phyloP scores from a whole-genome alignment of 2,329 filamentous ascomycete genomes.

The Phialophora expanda region DNA sequence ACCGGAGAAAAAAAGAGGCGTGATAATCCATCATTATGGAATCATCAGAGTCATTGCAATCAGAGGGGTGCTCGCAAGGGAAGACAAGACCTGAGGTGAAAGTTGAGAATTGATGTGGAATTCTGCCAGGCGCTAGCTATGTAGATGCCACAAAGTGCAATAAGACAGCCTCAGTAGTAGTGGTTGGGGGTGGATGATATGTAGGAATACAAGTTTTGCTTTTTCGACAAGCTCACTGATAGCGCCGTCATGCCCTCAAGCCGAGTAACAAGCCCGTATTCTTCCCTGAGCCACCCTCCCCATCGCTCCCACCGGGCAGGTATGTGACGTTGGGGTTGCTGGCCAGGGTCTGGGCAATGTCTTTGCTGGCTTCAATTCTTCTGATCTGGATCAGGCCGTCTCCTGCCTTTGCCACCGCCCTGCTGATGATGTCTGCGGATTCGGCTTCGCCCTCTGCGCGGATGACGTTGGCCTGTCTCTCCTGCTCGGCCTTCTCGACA shows the following conservation, averaged over 20 bases:
- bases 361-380: constrained; percentile 94
- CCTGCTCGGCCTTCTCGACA: constrained; percentile 98
- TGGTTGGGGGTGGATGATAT: constrained; percentile 22
- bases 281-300: constrained; percentile 64
- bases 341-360: constrained; percentile 89
- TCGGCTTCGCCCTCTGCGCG: constrained; percentile 97
- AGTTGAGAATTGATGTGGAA: constrained; percentile 33
- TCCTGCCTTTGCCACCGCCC: constrained; percentile 88
- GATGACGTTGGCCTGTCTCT: constrained; percentile 98
- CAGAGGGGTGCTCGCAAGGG: background rate
- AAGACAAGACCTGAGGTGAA: background rate
- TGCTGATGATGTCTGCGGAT: constrained; percentile 92
- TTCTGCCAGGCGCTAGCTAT: constrained; percentile 33
- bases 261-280: constrained; percentile 71
- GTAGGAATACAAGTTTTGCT: constrained; percentile 18
- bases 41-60: background rate
- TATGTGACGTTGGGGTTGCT: constrained; percentile 96
- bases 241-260: constrained; percentile 45
- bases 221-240: constrained; percentile 1
- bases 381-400: constrained; percentile 94
- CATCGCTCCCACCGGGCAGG: constrained; percentile 71
- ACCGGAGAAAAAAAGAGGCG: no score
- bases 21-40: background rate
- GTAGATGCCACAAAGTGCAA: constrained; percentile 31
- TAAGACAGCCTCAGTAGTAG: constrained; percentile 15